phyloP scores from a whole-genome alignment of 1,139 yeast genomes.

The Arxiozyma telluris region DNA sequence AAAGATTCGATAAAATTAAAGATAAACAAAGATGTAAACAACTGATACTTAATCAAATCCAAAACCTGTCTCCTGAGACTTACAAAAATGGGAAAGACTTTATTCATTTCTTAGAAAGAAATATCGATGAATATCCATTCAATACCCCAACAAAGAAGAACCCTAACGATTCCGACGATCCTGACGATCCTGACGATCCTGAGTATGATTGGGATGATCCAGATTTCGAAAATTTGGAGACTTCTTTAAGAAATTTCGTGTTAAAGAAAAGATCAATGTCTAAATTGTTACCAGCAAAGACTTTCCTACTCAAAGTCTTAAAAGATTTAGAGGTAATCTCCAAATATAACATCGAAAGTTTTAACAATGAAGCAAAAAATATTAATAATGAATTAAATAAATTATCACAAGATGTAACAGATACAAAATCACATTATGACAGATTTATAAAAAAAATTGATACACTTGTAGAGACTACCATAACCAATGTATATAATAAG shows the following conservation, averaged over 20 bases:
- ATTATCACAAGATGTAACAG: constrained; percentile 58
- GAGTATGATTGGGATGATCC: constrained; percentile 36
- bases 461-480: constrained; percentile 50
- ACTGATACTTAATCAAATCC: constrained; percentile 79
- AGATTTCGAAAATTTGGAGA: constrained; percentile 77
- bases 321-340: constrained; percentile 58
- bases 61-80: constrained; percentile 80
- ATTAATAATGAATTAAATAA: constrained; percentile 43
- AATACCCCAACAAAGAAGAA: constrained; percentile 27
- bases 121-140: constrained; percentile 9
- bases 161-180: constrained; percentile 19
- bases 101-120: constrained; percentile 71
- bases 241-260: constrained; percentile 75
- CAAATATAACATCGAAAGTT: constrained; percentile 49
- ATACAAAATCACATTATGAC: constrained; percentile 43
- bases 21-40: constrained; percentile 72
- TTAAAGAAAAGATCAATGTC: constrained; percentile 84
- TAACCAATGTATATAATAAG: constrained; percentile 50
- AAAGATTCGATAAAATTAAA: constrained; percentile 75
- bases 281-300: constrained; percentile 87
- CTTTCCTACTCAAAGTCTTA: constrained; percentile 61
- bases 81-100: constrained; percentile 78
- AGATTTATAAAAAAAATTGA: constrained; percentile 54
- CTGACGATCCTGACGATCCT: constrained; percentile 33
- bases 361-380: constrained; percentile 39